A percentile compares a stretch with the other conserved stretches of the same genome.
Evolutionary conservation across 2,329 filamentous ascomycete species (phyloP).

Genomic region (Colletotrichum chlorophyti): DNA sequence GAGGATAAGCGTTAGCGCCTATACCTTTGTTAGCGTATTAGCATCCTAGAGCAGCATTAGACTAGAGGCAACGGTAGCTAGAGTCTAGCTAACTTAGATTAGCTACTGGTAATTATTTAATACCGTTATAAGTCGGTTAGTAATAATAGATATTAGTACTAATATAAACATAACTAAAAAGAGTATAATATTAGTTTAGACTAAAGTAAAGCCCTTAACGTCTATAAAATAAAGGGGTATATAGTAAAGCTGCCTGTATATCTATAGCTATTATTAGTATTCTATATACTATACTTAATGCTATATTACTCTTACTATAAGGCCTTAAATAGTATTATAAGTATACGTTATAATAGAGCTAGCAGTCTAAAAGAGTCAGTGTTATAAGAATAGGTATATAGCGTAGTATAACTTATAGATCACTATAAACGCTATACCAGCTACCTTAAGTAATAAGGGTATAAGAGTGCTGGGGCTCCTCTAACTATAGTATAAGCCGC

Average conservation of each 20-base stretch:
- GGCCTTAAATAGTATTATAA: slow-evolving; percentile 38
- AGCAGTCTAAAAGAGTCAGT: slow-evolving; percentile 34
- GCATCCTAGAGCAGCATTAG: slow-evolving; percentile 19
- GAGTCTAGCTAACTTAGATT: slow-evolving; percentile 43
- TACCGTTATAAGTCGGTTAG: slow-evolving; percentile 35
- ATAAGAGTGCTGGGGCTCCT: slow-evolving; percentile 43
- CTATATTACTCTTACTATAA: slow-evolving; percentile 35
- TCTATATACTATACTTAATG: background rate
- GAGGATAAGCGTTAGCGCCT: slow-evolving; percentile 16
- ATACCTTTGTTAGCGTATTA: slow-evolving; percentile 11
- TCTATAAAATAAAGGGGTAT: slow-evolving; percentile 45
- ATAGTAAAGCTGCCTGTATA: slow-evolving; percentile 40
- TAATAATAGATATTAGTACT: slow-evolving; percentile 38
- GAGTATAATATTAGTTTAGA: slow-evolving; percentile 40
- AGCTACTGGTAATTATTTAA: slow-evolving; percentile 43
- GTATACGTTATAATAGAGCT: slow-evolving; percentile 37
- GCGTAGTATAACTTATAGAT: slow-evolving; percentile 43
- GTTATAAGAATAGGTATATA: slow-evolving; percentile 39
- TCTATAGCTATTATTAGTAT: background rate
- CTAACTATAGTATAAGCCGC: slow-evolving; percentile 51
- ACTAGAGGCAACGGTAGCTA: background rate
- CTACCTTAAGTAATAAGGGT: slow-evolving; percentile 50
- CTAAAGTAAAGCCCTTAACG: slow-evolving; percentile 37
- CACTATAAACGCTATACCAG: slow-evolving; percentile 43
- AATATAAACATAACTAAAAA: slow-evolving; percentile 39